Evolutionary conservation across 2,329 filamentous ascomycete genomes (phyloP), one percentile per base, ranked within the genome.

Genomic region (Tolypocladium pustulatum): DNA sequence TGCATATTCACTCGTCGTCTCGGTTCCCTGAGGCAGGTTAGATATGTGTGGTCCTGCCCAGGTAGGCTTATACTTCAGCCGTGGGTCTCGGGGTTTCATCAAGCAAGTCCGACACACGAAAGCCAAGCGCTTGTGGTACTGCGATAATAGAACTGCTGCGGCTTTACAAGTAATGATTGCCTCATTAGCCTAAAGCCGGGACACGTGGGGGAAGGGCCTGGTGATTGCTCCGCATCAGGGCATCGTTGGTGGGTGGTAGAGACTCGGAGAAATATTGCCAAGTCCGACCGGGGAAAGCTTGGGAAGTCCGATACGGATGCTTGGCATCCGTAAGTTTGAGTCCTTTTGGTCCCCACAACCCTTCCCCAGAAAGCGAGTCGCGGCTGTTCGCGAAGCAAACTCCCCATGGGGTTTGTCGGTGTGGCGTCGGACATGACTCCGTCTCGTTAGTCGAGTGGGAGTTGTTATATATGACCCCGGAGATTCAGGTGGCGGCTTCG

Each of bases 251-350:
- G 54, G 34, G 49, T 9, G 32, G 9, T 34, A 34, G 32, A 37
- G 52, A 27, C 17, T 27, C 56, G 60, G 60, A 58, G 53, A 61
- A 61, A 58, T 7, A 1, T 17, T 10, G 6, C 6, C 32, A 58
- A 58, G 25, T 41, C 61, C 59, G 58, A 52, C 34, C 49, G 49
- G 49, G 2, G 49, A 52, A 52, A 52, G 27, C 20, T 10, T 4
- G 10, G 30, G 17, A 52, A 34, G 10, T 34, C 49, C 30, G 49
- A 34, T 13, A 22, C 9, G 6, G 8, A 4, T 43, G 20, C 17
- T 15, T 1, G 17, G 43, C 9, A 9, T 5, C n/a, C n/a, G 4
- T 38, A 38, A 38, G 37, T 49, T 27, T 20, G 46, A 51, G 20
- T 32, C 6, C 46, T 8, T n/a, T n/a, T 3, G 17, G 9, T 4